Evolutionary conservation across 495 filamentous ascomycete genomes (phyloP), one percentile per base, ranked within the genome.

Genomic region (Penicillium canariense): DNA sequence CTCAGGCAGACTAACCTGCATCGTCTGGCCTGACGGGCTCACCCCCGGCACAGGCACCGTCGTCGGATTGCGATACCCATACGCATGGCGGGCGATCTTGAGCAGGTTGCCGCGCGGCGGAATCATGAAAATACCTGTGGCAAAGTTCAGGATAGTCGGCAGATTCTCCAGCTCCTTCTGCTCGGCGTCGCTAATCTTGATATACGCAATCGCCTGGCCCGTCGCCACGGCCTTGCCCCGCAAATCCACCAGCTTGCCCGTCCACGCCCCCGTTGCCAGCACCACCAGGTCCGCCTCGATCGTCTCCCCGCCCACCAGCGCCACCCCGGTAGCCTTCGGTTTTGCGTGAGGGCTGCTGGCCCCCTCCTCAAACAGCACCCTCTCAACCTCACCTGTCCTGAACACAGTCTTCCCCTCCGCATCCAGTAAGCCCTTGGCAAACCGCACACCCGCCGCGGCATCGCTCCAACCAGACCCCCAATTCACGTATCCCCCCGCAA

Each of bases 191-290:
- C 84, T 84, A 46, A 96, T 68, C 49, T 77, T 69, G 27, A 96
- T 66, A 74, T 96, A 97, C 1, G 79, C 85, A 23, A 97, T 66
- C 0, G 85, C 81, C 63, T 98, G 94, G 1, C 88, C 94, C 0
- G 88, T 92, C 2, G 91, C 86, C 34, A 85, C 76, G 3, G 83
- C 84, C 18, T 87, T 79, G 2, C 89, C 89, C n/a, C 84, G 73
- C 1, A 97, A 70, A 70, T 96, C 88, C 39, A 98, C 72, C 7
- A 98, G 72, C 0, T 77, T 73, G 0, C 81, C 77, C 5, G 88
- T 88, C 91, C 91, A 97, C 1, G 94, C 89, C 5, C 94, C 94
- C 0, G 90, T 84, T 0, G 94, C 91, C 6, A 96, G 76, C 50
- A 97, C 72, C 14, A 87, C 83, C 4, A 97, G 77, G 45, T 88